These are phyloP conservation scores for Phytophthora pinifolia DNA, from an alignment of 352 stramenopile genomes.

Conservation along the genomic window DNA sequence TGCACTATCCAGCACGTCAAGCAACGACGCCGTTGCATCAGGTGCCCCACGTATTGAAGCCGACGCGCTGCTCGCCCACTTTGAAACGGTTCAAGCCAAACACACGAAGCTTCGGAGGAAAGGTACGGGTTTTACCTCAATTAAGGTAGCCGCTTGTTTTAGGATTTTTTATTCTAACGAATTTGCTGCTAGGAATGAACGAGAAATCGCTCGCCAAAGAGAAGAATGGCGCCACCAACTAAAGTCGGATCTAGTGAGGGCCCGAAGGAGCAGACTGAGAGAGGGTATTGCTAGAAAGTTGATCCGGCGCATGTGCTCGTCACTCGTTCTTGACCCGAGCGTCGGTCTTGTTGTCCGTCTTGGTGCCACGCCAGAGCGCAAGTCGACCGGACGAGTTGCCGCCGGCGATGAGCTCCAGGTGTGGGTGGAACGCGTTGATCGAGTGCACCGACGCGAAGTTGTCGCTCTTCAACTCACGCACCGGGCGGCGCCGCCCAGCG, in stretches of 20 bases:
- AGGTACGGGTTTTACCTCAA: constrained; percentile 34
- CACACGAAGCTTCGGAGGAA: constrained; percentile 72
- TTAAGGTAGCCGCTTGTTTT: no score
- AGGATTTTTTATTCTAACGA: background rate
- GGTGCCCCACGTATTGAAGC: constrained; percentile 44
- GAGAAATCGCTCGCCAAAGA: constrained; percentile 72
- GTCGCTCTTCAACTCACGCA: constrained; percentile 70
- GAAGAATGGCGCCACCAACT: constrained; percentile 23
- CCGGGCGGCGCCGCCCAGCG: constrained; percentile 57
- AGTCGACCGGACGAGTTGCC: constrained; percentile 79
- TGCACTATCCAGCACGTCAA: constrained; percentile 16
- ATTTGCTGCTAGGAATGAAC: constrained; percentile 40
- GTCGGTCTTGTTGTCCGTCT: constrained; percentile 22
- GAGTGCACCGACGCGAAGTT: constrained; percentile 84
- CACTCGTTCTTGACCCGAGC: constrained; percentile 17
- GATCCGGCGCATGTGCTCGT: background rate
- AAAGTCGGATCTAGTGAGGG: no score
- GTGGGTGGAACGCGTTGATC: constrained; percentile 86
- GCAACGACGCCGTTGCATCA: constrained; percentile 12
- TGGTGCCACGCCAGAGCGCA: constrained; percentile 53
- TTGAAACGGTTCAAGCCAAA: constrained; percentile 72
- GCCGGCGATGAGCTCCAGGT: constrained; percentile 62
- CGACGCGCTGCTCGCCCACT: constrained; percentile 61
- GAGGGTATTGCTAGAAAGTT: constrained; percentile 3
- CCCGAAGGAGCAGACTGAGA: background rate